Base-by-base conservation (phyloP, 345 rosid species). In the Crucihimalaya himalaica region DNA sequence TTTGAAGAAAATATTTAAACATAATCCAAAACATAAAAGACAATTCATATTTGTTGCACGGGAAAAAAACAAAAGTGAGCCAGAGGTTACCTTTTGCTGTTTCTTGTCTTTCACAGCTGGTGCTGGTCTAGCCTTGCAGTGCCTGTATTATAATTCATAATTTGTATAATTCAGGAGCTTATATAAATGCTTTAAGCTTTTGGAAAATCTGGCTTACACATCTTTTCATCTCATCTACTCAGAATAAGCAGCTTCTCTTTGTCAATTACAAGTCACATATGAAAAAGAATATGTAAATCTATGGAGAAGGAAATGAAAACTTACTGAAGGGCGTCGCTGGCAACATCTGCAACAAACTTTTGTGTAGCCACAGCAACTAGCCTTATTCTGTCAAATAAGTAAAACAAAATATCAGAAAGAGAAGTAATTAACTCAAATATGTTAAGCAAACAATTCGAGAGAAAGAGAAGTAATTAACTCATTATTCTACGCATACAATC, bases 291-390 rank as follows among this genome's bases (percentile, higher is more conserved):
- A 75, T 9, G 13, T 2, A 31, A 27, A 9, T 20, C 19, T 5
- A 31, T 0, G 18, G 28, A 53, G 34, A 67, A 69, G 70, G 46
- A 35, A 14, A 40, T 21, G 42, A 59, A 16, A 71, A 37, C 90
- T 63, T 87, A 93, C 96, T 83, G 90, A 67, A 95, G 96, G 28
- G 99, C 93, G 51, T 95, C 96, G 8, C 80, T 83, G 50, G 97
- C 99, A 75, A 95, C 95, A 80, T 95, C 99, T 8, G 97, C 78
- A 66, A 95, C 92, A 20, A 92, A 95, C 82, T 95, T 95, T 74
- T 92, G 99, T 10, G 99, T 95, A 37, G 97, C 99, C 77, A 95
- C 92, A 68, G 99, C 96, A 28, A 92, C 92, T 72, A 95, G 81
- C 84, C 97, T 86, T 69, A 84, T 78, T 72, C 97, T 95, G 93